Percentiles rank a stretch among this genome's conserved stretches.
Conservation (phyloP, 768 basidiomycete genomes). For the Boletus speciosus region DNA sequence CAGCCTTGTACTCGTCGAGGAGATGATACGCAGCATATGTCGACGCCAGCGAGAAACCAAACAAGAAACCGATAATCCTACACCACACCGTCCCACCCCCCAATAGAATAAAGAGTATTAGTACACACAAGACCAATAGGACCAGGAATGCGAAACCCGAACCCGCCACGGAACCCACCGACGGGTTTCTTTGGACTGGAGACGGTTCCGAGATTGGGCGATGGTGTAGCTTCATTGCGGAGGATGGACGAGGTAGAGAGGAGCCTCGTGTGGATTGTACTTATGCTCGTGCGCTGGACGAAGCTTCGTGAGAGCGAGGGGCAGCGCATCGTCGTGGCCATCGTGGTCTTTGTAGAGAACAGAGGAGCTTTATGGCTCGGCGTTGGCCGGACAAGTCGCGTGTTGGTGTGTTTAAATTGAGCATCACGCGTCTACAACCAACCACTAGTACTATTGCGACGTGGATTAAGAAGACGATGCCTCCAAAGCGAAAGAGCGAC, state of each 20-base stretch:
- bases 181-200: constrained; percentile 68
- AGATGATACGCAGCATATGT: constrained; percentile 84
- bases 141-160: constrained; percentile 16
- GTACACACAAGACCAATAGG: not conserved
- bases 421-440: not conserved
- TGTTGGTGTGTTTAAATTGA: not conserved
- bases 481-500: constrained; percentile 41
- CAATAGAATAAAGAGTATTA: not conserved
- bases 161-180: constrained; percentile 71
- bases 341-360: constrained; percentile 16
- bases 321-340: constrained; percentile 37
- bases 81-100: not conserved
- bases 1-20: constrained; percentile 85
- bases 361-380: constrained; percentile 11
- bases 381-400: constrained; percentile 18
- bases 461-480: constrained; percentile 26
- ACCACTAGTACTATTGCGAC: not conserved
- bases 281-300: constrained; percentile 6
- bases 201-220: constrained; percentile 51
- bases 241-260: constrained; percentile 44
- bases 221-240: constrained; percentile 39
- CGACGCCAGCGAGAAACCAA: constrained; percentile 88
- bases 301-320: constrained; percentile 18
- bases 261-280: constrained; percentile 26
- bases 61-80: constrained; percentile 80